These are phyloP conservation scores for Beauveria sp. DNA, from an alignment of 2,329 filamentous ascomycete genomes.

Conservation along the genomic window DNA sequence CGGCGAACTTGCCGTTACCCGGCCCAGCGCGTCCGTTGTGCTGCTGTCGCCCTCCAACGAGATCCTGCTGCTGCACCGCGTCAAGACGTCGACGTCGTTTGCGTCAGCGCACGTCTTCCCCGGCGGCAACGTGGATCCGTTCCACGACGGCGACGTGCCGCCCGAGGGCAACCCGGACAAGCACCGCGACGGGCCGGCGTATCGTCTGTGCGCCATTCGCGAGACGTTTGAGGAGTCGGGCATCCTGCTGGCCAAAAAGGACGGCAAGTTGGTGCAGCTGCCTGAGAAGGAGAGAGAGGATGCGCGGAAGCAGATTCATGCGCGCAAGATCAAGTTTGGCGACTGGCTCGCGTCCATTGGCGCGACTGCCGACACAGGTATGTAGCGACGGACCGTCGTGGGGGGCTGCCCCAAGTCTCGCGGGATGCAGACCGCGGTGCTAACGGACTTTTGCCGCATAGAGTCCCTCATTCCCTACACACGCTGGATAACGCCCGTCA, in stretches of 20 bases:
- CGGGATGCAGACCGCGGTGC: conserved; percentile 20
- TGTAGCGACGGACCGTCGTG: conserved; percentile 14
- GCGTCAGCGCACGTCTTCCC: conserved; percentile 93
- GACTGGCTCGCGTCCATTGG: conserved; percentile 54
- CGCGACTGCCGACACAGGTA: conserved; percentile 59
- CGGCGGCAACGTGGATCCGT: conserved; percentile 71
- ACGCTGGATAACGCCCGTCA: conserved; percentile 78
- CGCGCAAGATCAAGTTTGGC: conserved; percentile 54
- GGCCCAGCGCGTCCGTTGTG: conserved; percentile 69
- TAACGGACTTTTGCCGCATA: not conserved
- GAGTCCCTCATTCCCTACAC: conserved; percentile 69
- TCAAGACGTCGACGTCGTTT: conserved; percentile 75
- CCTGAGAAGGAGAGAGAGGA: conserved; percentile 51
- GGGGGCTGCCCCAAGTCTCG: too few relatives aligned
- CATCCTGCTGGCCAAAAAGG: conserved; percentile 61
- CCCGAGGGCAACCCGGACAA: conserved; percentile 39
- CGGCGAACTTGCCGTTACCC: conserved; percentile 33
- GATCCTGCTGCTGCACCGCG: conserved; percentile 79
- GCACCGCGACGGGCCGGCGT: conserved; percentile 65
- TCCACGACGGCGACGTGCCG: conserved; percentile 62
- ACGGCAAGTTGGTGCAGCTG: conserved; percentile 53
- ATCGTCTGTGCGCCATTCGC: conserved; percentile 75
- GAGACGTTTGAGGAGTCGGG: conserved; percentile 96
- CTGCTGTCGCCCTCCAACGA: conserved; percentile 82
- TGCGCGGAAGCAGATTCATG: conserved; percentile 63